phyloP scores from a whole-genome alignment of 768 basidiomycete species.

The Rubroboletus pulcherrimus region DNA sequence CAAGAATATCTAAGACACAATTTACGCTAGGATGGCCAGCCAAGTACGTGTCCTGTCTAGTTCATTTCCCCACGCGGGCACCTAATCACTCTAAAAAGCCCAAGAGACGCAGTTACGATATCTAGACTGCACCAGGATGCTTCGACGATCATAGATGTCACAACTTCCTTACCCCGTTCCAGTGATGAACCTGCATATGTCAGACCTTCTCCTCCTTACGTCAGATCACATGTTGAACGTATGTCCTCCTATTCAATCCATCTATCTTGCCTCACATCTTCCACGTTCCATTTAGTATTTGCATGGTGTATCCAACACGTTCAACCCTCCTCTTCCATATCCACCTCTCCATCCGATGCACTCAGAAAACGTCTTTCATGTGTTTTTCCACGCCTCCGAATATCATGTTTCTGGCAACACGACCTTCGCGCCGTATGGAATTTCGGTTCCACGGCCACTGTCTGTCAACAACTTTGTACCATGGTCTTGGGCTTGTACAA shows the following conservation, averaged over 20 bases:
- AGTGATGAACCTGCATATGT: conserved; percentile 88
- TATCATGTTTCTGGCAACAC: conserved; percentile 95
- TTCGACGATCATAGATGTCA: conserved; percentile 81
- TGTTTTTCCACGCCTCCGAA: conserved; percentile 48
- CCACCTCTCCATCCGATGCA: conserved; percentile 34
- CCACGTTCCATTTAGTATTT: conserved; percentile 51
- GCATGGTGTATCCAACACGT: conserved; percentile 91
- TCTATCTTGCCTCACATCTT: conserved; percentile 3
- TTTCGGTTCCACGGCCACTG: conserved; percentile 57
- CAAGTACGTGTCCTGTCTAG: conserved; percentile 61
- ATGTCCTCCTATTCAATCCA: conserved; percentile 26
- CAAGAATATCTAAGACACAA: conserved; percentile 84
- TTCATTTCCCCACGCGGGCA: background rate
- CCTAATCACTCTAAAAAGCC: conserved; percentile 45
- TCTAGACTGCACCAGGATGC: conserved; percentile 80
- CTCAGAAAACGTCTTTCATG: conserved; percentile 28
- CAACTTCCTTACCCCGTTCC: conserved; percentile 91
- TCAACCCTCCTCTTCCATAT: conserved; percentile 35
- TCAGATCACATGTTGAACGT: conserved; percentile 82
- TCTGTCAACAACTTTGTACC: conserved; percentile 80
- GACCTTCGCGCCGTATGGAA: conserved; percentile 87
- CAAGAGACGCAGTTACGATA: conserved; percentile 92
- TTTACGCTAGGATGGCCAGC: conserved; percentile 96
- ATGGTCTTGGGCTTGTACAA: conserved; percentile 81
- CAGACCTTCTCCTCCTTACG: conserved; percentile 87